phyloP scores from a whole-genome alignment of 257 asterid species.

The Gentiana straminea region DNA sequence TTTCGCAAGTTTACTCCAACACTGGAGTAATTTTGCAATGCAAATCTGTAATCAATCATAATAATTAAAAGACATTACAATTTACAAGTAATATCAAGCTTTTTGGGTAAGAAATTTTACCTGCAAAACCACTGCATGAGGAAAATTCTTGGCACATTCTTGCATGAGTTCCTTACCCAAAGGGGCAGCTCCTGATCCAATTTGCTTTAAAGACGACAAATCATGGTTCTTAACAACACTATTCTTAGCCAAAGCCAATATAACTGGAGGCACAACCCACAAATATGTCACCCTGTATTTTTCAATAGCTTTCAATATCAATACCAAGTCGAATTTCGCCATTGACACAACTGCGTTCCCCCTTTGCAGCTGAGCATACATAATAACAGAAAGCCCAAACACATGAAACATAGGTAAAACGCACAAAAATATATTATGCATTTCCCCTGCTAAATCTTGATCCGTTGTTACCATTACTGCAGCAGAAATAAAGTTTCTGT shows the following conservation, averaged over 20 bases:
- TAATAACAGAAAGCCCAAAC: conserved; percentile 65
- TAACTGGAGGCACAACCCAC: conserved; percentile 89
- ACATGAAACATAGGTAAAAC: conserved; percentile 93
- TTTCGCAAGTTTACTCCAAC: too few species aligned
- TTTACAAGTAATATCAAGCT: too few species aligned
- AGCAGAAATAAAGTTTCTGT: conserved; percentile 63
- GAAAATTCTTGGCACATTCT: conserved; percentile 81
- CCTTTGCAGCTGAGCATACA: conserved; percentile 73
- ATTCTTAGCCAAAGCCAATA: conserved; percentile 68
- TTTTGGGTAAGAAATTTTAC: conserved; percentile 13
- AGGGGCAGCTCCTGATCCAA: conserved; percentile 89
- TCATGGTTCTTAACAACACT: conserved; percentile 42
- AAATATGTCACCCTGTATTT: conserved; percentile 51
- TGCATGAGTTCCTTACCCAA: conserved; percentile 77
- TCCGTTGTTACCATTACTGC: conserved; percentile 55
- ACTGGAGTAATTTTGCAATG: too few species aligned
- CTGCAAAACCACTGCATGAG: conserved; percentile 56
- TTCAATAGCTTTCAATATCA: conserved; percentile 53
- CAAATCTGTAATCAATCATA: too few species aligned
- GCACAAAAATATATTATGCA: conserved; percentile 42
- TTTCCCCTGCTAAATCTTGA: conserved; percentile 60
- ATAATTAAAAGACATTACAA: too few species aligned
- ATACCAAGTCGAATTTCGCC: conserved; percentile 59
- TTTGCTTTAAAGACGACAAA: conserved; percentile 48
- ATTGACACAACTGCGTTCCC: conserved; percentile 62